Evolutionary conservation across 768 basidiomycete species (phyloP).

Genomic region (Rubroboletus pulcherrimus): DNA sequence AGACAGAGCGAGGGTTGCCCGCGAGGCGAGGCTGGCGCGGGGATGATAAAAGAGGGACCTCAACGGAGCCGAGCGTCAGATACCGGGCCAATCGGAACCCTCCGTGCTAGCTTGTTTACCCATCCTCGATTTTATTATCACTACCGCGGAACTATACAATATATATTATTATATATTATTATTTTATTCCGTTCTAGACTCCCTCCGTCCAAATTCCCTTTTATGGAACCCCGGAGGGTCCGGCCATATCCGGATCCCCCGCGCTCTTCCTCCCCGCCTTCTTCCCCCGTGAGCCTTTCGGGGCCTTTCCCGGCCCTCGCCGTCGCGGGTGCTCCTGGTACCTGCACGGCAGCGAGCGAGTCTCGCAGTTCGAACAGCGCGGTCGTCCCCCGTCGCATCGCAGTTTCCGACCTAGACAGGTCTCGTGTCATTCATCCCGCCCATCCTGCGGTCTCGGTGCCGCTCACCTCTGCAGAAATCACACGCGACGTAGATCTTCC

Average conservation of each 20-base stretch:
- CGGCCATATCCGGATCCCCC: conserved; percentile 26
- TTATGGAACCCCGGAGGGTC: conserved; percentile 24
- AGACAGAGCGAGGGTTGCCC: conserved; percentile 46
- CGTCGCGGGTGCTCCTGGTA: conserved; percentile 53
- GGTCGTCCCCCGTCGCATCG: conserved; percentile 68
- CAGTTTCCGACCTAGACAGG: conserved; percentile 60
- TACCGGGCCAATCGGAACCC: conserved; percentile 66
- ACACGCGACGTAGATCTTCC: conserved; percentile 54
- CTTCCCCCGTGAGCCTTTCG: conserved; percentile 53
- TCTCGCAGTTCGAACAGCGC: conserved; percentile 57
- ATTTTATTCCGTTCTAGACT: conserved; percentile 15
- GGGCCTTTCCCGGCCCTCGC: conserved; percentile 73
- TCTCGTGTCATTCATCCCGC: not conserved
- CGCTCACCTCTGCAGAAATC: conserved; percentile 71
- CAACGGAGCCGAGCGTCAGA: conserved; percentile 44
- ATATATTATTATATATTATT: conserved; percentile 22
- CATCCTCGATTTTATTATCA: conserved; percentile 12
- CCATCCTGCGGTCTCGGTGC: not conserved
- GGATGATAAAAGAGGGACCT: conserved; percentile 49
- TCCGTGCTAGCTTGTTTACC: conserved; percentile 6
- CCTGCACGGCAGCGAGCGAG: conserved; percentile 48
- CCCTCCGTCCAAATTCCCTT: conserved; percentile 15
- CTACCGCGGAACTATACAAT: conserved; percentile 30
- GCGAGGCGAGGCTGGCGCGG: conserved; percentile 64
- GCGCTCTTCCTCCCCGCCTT: conserved; percentile 31